These are phyloP conservation scores for Mucor velutinosus DNA, from an alignment of 371 early-diverging fungal genomes.

Conservation along the genomic window DNA sequence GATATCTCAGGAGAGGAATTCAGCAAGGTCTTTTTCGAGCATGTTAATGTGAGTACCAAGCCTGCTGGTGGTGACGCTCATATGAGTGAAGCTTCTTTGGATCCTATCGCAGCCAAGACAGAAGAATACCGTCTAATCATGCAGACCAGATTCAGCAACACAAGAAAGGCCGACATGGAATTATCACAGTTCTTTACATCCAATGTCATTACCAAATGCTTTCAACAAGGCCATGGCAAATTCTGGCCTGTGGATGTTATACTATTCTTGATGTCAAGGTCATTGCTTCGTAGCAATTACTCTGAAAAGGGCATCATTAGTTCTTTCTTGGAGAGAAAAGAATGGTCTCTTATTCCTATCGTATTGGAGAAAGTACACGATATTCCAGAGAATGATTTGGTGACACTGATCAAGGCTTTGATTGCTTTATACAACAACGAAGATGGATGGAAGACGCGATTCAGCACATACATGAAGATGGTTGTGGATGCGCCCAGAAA, in stretches of 20 bases:
- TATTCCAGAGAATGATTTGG: constrained; percentile 61
- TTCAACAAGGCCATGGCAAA: constrained; percentile 40
- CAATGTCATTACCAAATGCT: constrained; percentile 43
- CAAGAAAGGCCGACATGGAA: constrained; percentile 26
- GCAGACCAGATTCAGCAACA: constrained; percentile 2
- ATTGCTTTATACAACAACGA: constrained; percentile 14
- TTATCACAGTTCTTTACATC: constrained; percentile 57
- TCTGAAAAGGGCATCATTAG: constrained; percentile 53
- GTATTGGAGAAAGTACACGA: constrained; percentile 56
- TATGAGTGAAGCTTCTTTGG: constrained; percentile 15
- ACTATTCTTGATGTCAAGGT: constrained; percentile 51
- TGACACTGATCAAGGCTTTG: constrained; percentile 45
- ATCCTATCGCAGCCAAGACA: constrained; percentile 9
- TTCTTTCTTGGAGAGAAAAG: constrained; percentile 52
- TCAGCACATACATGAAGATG: constrained; percentile 37
- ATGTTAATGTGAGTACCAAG: constrained; percentile 8
- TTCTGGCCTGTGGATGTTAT: constrained; percentile 61
- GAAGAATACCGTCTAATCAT: constrained; percentile 20
- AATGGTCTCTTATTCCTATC: constrained; percentile 56
- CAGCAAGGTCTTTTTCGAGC: constrained; percentile 32
- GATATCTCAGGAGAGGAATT: constrained; percentile 31
- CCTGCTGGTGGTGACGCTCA: constrained; percentile 1
- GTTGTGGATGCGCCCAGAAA: constrained; percentile 58
- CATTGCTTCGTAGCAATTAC: constrained; percentile 50
- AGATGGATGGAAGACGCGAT: constrained; percentile 26